These are phyloP conservation scores for Malus fusca DNA, from an alignment of 306 rosid genomes.

Conservation along the genomic window DNA sequence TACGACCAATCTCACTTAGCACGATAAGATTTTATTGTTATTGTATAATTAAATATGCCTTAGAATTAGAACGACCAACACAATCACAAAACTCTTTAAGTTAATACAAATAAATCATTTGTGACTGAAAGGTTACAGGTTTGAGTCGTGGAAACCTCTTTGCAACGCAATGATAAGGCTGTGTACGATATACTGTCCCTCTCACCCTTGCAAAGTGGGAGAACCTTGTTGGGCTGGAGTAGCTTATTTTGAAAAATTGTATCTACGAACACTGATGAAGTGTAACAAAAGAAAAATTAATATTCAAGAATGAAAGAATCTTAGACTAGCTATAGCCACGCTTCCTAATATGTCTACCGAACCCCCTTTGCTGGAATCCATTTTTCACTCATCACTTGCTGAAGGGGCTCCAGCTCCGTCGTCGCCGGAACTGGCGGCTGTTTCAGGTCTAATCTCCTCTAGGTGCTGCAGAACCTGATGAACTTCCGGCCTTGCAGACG, in stretches of 20 bases:
- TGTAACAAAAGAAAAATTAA: conserved; percentile 24
- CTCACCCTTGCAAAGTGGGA: too few species aligned
- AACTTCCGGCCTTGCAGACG: conserved; percentile 74
- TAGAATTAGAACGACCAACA: not conserved
- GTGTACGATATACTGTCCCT: too few species aligned
- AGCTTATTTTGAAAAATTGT: conserved; percentile 1
- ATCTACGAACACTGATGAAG: conserved; percentile 28
- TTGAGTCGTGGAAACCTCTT: too few species aligned
- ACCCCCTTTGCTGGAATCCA: not conserved
- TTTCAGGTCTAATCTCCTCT: conserved; percentile 64
- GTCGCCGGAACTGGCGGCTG: conserved; percentile 44
- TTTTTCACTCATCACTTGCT: conserved; percentile 38
- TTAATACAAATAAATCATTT: not conserved
- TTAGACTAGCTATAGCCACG: not conserved
- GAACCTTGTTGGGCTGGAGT: too few species aligned
- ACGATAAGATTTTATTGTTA: too few species aligned
- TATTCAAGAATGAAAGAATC: conserved; percentile 70
- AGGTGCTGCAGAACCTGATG: conserved; percentile 70
- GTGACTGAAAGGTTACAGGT: too few species aligned
- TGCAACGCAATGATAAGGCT: too few species aligned
- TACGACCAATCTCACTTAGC: too few species aligned
- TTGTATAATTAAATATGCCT: too few species aligned
- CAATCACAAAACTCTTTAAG: not conserved
- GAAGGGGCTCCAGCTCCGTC: conserved; percentile 48
- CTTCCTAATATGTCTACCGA: not conserved